Percentiles rank a stretch among this genome's conserved stretches.
Evolutionary conservation across 2,329 filamentous ascomycete species (phyloP).

Genomic region (Alternaria longipes): DNA sequence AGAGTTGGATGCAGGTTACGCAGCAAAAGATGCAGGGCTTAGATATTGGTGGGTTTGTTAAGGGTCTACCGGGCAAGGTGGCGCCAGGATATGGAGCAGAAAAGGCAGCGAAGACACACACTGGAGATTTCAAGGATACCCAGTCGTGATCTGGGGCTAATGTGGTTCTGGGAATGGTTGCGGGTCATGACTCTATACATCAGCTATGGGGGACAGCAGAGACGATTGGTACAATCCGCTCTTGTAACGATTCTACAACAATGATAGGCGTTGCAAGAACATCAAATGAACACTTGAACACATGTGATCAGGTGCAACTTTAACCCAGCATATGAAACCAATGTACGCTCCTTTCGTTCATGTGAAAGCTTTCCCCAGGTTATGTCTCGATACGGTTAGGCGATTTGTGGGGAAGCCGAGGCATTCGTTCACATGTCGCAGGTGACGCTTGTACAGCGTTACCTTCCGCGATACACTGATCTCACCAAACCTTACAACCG

Average conservation of each 20-base stretch:
- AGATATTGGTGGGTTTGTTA: slow-evolving; percentile 24
- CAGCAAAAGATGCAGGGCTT: slow-evolving; percentile 53
- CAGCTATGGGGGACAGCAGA: background rate
- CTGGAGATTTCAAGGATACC: slow-evolving; percentile 4
- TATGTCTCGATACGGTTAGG: slow-evolving; percentile 11
- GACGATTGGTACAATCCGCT: background rate
- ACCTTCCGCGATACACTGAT: slow-evolving; percentile 13
- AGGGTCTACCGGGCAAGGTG: slow-evolving; percentile 10
- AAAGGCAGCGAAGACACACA: slow-evolving; percentile 3
- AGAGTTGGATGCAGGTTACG: slow-evolving; percentile 55
- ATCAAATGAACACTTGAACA: background rate
- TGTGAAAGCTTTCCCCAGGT: slow-evolving; percentile 21
- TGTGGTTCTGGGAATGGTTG: background rate
- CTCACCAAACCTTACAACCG: slow-evolving; percentile 19
- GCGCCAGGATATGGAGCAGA: slow-evolving; percentile 1
- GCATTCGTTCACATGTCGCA: slow-evolving; percentile 35
- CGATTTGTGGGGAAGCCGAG: slow-evolving; percentile 34
- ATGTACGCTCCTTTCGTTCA: slow-evolving; percentile 1
- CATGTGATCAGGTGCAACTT: background rate
- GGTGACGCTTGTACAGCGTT: slow-evolving; percentile 20
- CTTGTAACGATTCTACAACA: background rate
- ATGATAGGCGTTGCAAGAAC: background rate
- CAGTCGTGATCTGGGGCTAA: background rate
- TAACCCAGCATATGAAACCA: background rate
- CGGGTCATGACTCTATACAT: background rate